Evolutionary conservation across 1,139 yeast species (phyloP), one percentile per base, ranked within the genome.

Genomic region (Magnusiomyces sp.): DNA sequence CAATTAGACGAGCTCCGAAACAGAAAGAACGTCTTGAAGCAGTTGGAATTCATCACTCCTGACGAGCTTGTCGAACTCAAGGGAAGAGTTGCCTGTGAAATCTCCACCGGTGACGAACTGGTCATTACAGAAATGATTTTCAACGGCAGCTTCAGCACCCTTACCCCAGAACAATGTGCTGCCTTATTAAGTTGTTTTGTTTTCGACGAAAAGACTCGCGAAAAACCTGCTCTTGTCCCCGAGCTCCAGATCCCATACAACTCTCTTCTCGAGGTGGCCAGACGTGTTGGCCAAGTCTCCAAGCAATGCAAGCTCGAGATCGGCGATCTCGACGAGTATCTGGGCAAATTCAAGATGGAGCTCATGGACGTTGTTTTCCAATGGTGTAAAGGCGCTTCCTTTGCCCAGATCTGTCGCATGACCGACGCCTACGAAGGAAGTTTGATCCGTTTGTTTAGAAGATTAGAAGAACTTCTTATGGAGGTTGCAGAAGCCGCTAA

Each of bases 381-480:
- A 43, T 94, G 99, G 99, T 87, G 97, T 65, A 83, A 84, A 63
- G 97, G 97, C 31, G 96, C 96, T 3, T 73, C 92, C 0, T 94
- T 94, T 68, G 90, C 97, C 0, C 97, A 90, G 65, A 90, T 92
- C 55, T 92, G 97, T 71, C 90, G 90, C 68, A 88, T 92, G 97
- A 92, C 98, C 0, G 98, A 92, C 64, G 97, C 94, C 43, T 94
- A 90, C 61, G 98, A 94, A 71, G 99, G 99, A 43, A 84, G 95
- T 32, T 76, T 94, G 65, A 90, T 94, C 56, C 80, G 98, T 67
- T 84, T 88, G 79, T 90, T 94, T 71, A 83, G 94, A 67, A 77
- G 98, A 62, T 72, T 94, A 51, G 98, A 92, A 66, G 99, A 94
- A 66, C 76, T 94, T 72, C 72, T 94, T 48, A 78, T 95, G 61